Percentiles rank a stretch among this genome's conserved stretches.
These are phyloP conservation scores for Annulohypoxylon maeteangense DNA, from an alignment of 495 filamentous ascomycete species.

Conservation along the genomic window DNA sequence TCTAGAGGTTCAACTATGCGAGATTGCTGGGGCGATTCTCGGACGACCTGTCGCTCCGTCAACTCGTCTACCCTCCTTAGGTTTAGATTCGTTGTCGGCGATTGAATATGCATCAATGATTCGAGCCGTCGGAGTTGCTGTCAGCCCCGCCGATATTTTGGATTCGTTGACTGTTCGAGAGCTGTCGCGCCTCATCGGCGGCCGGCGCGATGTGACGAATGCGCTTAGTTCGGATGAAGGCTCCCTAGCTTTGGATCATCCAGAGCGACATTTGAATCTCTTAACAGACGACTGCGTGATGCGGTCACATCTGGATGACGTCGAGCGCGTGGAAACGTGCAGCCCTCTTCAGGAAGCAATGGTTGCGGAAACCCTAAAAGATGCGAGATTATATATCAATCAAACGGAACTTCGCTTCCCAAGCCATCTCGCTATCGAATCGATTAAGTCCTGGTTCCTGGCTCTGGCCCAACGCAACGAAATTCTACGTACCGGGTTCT, in stretches of 20 bases:
- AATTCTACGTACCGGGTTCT: conserved; percentile 77
- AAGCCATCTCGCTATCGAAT: conserved; percentile 29
- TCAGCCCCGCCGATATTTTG: conserved; percentile 68
- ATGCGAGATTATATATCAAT: conserved; percentile 74
- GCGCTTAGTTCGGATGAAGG: background rate
- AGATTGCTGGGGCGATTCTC: conserved; percentile 60
- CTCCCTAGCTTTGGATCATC: background rate
- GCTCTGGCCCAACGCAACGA: conserved; percentile 65
- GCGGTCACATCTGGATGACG: conserved; percentile 37
- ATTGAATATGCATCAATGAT: conserved; percentile 74
- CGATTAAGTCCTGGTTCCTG: conserved; percentile 59
- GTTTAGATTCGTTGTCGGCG: conserved; percentile 77
- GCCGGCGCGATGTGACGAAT: background rate
- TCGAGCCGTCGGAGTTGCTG: conserved; percentile 58
- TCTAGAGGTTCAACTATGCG: conserved; percentile 59
- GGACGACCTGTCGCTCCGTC: conserved; percentile 50
- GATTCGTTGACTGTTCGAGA: conserved; percentile 56
- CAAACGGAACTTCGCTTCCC: conserved; percentile 71
- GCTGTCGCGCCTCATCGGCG: conserved; percentile 11
- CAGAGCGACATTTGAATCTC: background rate
- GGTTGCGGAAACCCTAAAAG: conserved; percentile 71
- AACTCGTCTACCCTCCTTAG: conserved; percentile 62
- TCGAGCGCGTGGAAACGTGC: conserved; percentile 68
- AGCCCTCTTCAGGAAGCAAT: conserved; percentile 81
- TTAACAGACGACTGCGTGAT: conserved; percentile 39